A percentile compares a stretch with the other conserved stretches of the same genome.
Conservation (phyloP, 2,329 filamentous ascomycete genomes). For the Nemania sp. region DNA sequence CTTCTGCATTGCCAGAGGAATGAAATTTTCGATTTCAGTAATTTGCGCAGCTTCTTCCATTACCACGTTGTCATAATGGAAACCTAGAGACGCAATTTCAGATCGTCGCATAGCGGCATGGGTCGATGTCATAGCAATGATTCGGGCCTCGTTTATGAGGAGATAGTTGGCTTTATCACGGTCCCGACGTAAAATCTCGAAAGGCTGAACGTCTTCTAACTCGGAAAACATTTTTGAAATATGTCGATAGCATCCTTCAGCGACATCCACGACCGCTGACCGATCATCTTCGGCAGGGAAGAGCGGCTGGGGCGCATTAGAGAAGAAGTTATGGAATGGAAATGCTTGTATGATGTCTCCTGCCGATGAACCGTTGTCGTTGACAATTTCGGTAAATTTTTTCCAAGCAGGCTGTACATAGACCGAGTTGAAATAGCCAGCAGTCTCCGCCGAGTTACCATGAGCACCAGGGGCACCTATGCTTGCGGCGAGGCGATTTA, state of each 20-base stretch:
- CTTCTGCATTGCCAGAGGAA: constrained; percentile 90
- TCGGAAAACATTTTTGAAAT: constrained; percentile 89
- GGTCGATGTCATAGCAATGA: constrained; percentile 98
- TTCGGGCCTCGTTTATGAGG: constrained; percentile 91
- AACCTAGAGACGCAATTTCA: constrained; percentile 89
- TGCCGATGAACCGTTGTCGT: constrained; percentile 57
- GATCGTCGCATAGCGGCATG: constrained; percentile 93
- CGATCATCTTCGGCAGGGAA: constrained; percentile 70
- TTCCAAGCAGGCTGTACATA: constrained; percentile 89
- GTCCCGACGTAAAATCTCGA: constrained; percentile 87
- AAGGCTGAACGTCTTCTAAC: constrained; percentile 89
- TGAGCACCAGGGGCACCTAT: constrained; percentile 91
- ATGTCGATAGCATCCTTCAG: constrained; percentile 83
- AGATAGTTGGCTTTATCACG: constrained; percentile 96
- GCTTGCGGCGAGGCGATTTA: constrained; percentile 81
- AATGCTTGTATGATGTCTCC: constrained; percentile 73
- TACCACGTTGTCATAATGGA: constrained; percentile 95
- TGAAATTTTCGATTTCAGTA: constrained; percentile 96
- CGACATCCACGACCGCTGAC: constrained; percentile 72
- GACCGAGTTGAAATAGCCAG: constrained; percentile 92
- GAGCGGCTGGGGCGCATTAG: constrained; percentile 81
- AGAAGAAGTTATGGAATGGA: constrained; percentile 87
- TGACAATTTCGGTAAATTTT: constrained; percentile 72
- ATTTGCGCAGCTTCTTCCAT: constrained; percentile 99
- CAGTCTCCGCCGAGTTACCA: constrained; percentile 93